phyloP scores from a whole-genome alignment of 805 yeast genomes.

The Blastobotrys chiropterorum region DNA sequence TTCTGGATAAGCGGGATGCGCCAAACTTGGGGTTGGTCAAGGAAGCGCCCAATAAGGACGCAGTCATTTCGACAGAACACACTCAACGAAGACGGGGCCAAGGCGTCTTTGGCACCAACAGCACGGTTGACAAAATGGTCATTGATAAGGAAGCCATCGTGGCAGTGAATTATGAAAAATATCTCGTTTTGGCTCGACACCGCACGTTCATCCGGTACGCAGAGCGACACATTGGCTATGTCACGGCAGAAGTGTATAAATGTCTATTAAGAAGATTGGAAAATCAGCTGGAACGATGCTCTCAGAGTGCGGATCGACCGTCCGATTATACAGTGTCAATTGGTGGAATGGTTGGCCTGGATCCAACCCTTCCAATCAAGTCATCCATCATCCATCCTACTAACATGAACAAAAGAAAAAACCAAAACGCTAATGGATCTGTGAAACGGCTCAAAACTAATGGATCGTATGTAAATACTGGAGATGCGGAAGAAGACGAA shows the following conservation, averaged over 20 bases:
- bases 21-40: slow-evolving; percentile 17
- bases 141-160: slow-evolving; percentile 35
- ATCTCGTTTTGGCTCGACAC: slow-evolving; percentile 59
- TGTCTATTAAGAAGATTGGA: slow-evolving; percentile 55
- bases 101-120: background rate
- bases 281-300: slow-evolving; percentile 34
- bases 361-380: slow-evolving; percentile 15
- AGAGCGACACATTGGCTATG: slow-evolving; percentile 59
- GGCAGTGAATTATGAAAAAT: slow-evolving; percentile 59
- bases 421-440: slow-evolving; percentile 4
- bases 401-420: slow-evolving; percentile 6
- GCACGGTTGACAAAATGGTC: slow-evolving; percentile 1
- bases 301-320: slow-evolving; percentile 25
- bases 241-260: slow-evolving; percentile 60
- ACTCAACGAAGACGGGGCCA: background rate
- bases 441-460: slow-evolving; percentile 21
- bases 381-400: slow-evolving; percentile 14
- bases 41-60: background rate
- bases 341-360: slow-evolving; percentile 27
- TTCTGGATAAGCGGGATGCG: slow-evolving; percentile 16
- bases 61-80: background rate
- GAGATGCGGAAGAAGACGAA: slow-evolving; percentile 21
- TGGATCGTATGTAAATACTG: slow-evolving; percentile 25
- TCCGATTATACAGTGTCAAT: slow-evolving; percentile 31
- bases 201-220: slow-evolving; percentile 57